phyloP scores from a whole-genome alignment of 2,329 filamentous ascomycete species.

The Pyrenochaeta sp. region DNA sequence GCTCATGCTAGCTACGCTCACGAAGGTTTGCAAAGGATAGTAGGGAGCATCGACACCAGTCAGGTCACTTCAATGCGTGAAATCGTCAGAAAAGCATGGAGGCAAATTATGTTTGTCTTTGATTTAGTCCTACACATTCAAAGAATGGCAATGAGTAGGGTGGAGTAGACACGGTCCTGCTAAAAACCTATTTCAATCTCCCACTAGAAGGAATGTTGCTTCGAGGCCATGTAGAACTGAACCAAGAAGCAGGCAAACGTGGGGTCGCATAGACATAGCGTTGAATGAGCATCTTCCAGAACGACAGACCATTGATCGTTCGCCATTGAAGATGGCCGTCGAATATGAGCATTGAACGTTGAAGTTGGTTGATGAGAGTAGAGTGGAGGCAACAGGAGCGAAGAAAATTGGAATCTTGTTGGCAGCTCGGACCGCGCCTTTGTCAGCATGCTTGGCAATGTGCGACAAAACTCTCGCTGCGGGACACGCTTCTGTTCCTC shows the following conservation, averaged over 20 bases:
- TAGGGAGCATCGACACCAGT: not conserved
- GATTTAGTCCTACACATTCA: slow-evolving; percentile 58
- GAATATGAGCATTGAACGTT: slow-evolving; percentile 6
- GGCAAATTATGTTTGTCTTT: slow-evolving; percentile 55
- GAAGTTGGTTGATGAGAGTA: slow-evolving; percentile 15
- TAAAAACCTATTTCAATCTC: slow-evolving; percentile 61
- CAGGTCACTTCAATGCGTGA: not conserved
- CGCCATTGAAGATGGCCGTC: slow-evolving; percentile 1
- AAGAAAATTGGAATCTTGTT: slow-evolving; percentile 15
- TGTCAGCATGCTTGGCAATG: slow-evolving; percentile 26
- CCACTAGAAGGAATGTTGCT: slow-evolving; percentile 62
- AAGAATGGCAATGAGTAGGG: slow-evolving; percentile 54
- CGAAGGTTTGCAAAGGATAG: not conserved
- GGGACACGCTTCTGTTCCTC: slow-evolving; percentile 26
- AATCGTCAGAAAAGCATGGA: not conserved
- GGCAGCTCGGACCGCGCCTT: slow-evolving; percentile 21
- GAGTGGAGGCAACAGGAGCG: slow-evolving; percentile 4
- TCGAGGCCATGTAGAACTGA: slow-evolving; percentile 55
- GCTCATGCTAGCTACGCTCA: not conserved
- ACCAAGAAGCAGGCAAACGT: slow-evolving; percentile 62
- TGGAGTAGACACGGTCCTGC: slow-evolving; percentile 64
- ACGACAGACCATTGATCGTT: slow-evolving; percentile 30
- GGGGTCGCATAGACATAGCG: slow-evolving; percentile 37
- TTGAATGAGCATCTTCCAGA: slow-evolving; percentile 14
- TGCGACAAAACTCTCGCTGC: slow-evolving; percentile 29